phyloP scores from a whole-genome alignment of 2,329 filamentous ascomycete genomes.

The Xylaria sp. region DNA sequence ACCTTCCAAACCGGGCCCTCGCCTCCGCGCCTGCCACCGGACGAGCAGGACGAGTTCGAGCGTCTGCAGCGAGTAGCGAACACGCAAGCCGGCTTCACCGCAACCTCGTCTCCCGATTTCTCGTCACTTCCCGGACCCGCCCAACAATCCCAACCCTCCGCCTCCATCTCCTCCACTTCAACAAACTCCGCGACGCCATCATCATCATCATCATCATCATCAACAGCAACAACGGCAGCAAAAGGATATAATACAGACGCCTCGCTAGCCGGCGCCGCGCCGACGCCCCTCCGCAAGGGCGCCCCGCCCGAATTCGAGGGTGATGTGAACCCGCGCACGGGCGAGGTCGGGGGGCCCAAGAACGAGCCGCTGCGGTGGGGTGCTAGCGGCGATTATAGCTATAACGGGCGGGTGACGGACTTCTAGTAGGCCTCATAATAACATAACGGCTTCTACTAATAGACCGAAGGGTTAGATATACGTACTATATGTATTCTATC shows the following conservation, averaged over 20 bases:
- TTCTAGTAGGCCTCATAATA: slow-evolving; percentile 62
- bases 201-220: slow-evolving; percentile 5
- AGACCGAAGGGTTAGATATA: too few relatives aligned
- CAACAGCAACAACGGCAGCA: neutral
- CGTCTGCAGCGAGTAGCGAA: slow-evolving; percentile 75
- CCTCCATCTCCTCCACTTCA: neutral
- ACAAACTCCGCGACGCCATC: neutral
- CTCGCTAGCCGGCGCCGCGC: neutral
- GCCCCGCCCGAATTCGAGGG: slow-evolving; percentile 93
- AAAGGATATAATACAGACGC: neutral
- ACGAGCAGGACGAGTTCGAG: slow-evolving; percentile 71
- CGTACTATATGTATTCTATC: neutral
- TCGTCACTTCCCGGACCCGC: neutral
- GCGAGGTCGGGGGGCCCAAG: slow-evolving; percentile 96
- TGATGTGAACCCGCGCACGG: slow-evolving; percentile 90
- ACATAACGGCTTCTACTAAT: too few relatives aligned
- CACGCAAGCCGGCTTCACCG: slow-evolving; percentile 50
- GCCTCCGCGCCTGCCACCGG: slow-evolving; percentile 81
- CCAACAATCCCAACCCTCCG: slow-evolving; percentile 5
- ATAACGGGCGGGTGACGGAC: slow-evolving; percentile 93
- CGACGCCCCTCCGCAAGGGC: slow-evolving; percentile 64
- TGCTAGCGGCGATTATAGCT: slow-evolving; percentile 82
- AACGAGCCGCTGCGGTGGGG: slow-evolving; percentile 96
- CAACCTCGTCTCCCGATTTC: slow-evolving; percentile 45
- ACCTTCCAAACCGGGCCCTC: slow-evolving; percentile 68